These are phyloP conservation scores for Boletus rufocinnamomeus DNA, from an alignment of 768 basidiomycete species.

Conservation along the genomic window DNA sequence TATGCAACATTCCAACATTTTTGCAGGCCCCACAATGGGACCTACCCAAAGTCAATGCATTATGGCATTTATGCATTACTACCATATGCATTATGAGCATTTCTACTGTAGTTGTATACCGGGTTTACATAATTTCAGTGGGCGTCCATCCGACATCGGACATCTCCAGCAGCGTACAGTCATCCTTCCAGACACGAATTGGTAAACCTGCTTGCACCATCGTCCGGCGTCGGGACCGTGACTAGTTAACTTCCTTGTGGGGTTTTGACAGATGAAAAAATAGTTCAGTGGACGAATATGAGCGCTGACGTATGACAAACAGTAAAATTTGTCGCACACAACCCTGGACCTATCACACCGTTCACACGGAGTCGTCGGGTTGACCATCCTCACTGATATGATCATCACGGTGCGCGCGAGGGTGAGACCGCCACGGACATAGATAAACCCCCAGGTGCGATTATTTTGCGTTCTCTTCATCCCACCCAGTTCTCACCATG, in stretches of 20 bases:
- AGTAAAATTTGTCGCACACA: too few relatives aligned
- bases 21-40: too few relatives aligned
- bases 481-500: not conserved
- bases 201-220: conserved; percentile 3
- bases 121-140: too few relatives aligned
- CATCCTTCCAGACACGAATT: conserved; percentile 1
- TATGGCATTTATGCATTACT: too few relatives aligned
- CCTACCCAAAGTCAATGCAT: too few relatives aligned
- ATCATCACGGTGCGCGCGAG: not conserved
- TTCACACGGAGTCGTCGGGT: not conserved
- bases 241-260: too few relatives aligned
- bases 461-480: not conserved
- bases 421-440: not conserved
- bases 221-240: not conserved
- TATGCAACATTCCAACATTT: too few relatives aligned
- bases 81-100: too few relatives aligned
- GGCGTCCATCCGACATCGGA: not conserved
- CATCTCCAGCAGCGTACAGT: not conserved
- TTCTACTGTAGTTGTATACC: too few relatives aligned
- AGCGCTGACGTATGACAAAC: too few relatives aligned
- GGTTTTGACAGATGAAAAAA: too few relatives aligned
- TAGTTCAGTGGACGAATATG: too few relatives aligned
- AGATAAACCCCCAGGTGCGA: not conserved
- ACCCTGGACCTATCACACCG: not conserved
- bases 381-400: not conserved